phyloP scores from a whole-genome alignment of 441 rosid species.

The Brassica balearica region DNA sequence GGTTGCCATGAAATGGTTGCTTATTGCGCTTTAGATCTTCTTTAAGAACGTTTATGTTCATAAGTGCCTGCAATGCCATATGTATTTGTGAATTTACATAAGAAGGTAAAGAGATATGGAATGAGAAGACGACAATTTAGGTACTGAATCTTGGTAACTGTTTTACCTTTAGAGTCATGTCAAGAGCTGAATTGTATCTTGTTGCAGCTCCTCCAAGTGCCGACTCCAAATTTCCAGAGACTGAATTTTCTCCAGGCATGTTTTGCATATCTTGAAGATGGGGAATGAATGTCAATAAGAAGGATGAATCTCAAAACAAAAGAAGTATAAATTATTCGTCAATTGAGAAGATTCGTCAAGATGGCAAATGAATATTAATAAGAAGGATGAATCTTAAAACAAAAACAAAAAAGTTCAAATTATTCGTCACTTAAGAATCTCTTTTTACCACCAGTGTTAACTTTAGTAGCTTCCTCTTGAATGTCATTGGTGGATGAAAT shows the following conservation, averaged over 20 bases:
- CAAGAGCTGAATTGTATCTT: slow-evolving; percentile 21
- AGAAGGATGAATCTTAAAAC: slow-evolving; percentile 2
- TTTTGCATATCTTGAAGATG: slow-evolving; percentile 26
- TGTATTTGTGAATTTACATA: slow-evolving; percentile 8
- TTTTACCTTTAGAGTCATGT: slow-evolving; percentile 37
- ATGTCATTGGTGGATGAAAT: slow-evolving; percentile 25
- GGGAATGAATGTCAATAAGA: neutral
- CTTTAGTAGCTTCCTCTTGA: slow-evolving; percentile 25
- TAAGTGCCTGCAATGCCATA: slow-evolving; percentile 22
- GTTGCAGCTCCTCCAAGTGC: slow-evolving; percentile 4
- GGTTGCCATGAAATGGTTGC: slow-evolving; percentile 5
- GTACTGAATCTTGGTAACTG: neutral
- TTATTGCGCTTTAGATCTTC: slow-evolving; percentile 7
- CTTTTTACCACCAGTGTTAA: neutral
- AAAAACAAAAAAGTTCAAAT: neutral
- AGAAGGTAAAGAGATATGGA: slow-evolving; percentile 3
- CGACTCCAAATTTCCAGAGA: slow-evolving; percentile 5
- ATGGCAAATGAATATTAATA: neutral
- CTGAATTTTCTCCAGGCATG: slow-evolving; percentile 18
- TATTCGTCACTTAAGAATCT: too few relatives aligned
- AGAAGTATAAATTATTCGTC: neutral
- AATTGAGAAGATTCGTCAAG: neutral
- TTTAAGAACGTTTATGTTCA: slow-evolving; percentile 29
- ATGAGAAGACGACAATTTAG: slow-evolving; percentile 5
- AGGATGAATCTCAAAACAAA: neutral